Conservation (phyloP, 352 stramenopile species). For the Pythium folliculosum region DNA sequence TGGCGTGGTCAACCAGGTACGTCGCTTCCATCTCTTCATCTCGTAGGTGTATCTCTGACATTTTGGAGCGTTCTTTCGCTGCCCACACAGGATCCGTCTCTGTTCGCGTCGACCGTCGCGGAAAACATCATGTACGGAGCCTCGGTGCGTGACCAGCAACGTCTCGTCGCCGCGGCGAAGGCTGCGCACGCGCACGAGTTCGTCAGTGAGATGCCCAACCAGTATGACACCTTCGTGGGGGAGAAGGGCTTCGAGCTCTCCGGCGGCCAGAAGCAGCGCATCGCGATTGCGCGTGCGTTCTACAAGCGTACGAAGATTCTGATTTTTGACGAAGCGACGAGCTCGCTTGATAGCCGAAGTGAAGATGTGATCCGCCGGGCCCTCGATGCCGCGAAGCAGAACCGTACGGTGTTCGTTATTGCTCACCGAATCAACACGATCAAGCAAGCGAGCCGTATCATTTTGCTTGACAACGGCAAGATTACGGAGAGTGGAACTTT, state of each 20-base stretch:
- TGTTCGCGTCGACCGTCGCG: slow-evolving; percentile 79
- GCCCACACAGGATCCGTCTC: slow-evolving; percentile 54
- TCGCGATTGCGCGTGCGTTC: slow-evolving; percentile 81
- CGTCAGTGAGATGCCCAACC: slow-evolving; percentile 82
- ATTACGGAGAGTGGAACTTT: slow-evolving; percentile 81
- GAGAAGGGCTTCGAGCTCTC: slow-evolving; percentile 96
- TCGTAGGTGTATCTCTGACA: slow-evolving; percentile 1
- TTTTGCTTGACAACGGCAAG: slow-evolving; percentile 77
- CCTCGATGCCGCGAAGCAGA: slow-evolving; percentile 59
- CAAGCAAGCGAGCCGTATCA: slow-evolving; percentile 80
- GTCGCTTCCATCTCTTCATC: background rate
- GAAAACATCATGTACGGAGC: slow-evolving; percentile 89
- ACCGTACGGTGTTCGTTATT: slow-evolving; percentile 84
- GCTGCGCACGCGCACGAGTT: slow-evolving; percentile 81
- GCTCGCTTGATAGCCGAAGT: slow-evolving; percentile 78
- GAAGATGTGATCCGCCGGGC: slow-evolving; percentile 79
- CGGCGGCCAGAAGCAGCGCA: slow-evolving; percentile 96
- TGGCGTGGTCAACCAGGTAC: slow-evolving; percentile 79
- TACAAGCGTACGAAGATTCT: slow-evolving; percentile 84
- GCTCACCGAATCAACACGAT: slow-evolving; percentile 87
- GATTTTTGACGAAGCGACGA: slow-evolving; percentile 85
- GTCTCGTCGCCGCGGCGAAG: slow-evolving; percentile 63
- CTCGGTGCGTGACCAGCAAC: slow-evolving; percentile 49
- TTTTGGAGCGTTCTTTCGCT: background rate
- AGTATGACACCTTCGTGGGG: slow-evolving; percentile 97